Base-by-base conservation (phyloP, 2,329 filamentous ascomycete genomes). In the Trichoderma polysporum region DNA sequence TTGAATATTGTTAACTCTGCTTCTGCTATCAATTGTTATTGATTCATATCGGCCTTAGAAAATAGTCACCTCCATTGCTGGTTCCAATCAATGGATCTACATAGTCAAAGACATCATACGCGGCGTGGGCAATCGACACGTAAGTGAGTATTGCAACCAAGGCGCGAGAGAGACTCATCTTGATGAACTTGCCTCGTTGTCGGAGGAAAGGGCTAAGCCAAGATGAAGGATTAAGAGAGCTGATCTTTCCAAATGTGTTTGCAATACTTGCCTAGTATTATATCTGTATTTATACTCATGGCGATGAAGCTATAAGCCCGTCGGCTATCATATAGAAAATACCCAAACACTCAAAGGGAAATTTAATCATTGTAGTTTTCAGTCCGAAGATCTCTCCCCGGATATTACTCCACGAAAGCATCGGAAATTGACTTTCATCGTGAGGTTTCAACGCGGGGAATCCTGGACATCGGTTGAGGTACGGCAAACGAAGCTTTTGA, bases 31-130 rank as follows among this genome's bases (percentile, higher is more conserved):
- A 6, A 3, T 0, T 4, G 8, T 45, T 17, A n/a, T 13, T 7
- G 5, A 41, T 4, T n/a, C 12, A 22, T 22, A 33, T 33, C 1
- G 22, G 29, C 17, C n/a, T 12, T 39, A 27, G 25, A 7, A 59
- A 17, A 31, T 22, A 17, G 13, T 53, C 27, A 71, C 72, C 74
- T 68, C 73, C 74, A 19, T 75, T 73, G 5, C 65, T 68, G 1
- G 74, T 75, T 25, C 74, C 73, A 39, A 75, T 75, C 15, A 75
- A 67, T 3, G 73, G 73, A 54, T 75, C 68, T 19, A 75, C 66
- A 52, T 69, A 71, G 59, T 72, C 69, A 27, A 73, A 66, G 3
- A 71, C 68, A 37, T 73, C 70, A 61, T 69, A 67, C 10, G 63
- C 9, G 1, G 63, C 53, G 2, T 41, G 63, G 29, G 41, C 41